Percentiles rank a stretch among this genome's conserved stretches.
Conservation (phyloP, 176 grass and related monocot species). For the Hsuehochloa calcarea region DNA sequence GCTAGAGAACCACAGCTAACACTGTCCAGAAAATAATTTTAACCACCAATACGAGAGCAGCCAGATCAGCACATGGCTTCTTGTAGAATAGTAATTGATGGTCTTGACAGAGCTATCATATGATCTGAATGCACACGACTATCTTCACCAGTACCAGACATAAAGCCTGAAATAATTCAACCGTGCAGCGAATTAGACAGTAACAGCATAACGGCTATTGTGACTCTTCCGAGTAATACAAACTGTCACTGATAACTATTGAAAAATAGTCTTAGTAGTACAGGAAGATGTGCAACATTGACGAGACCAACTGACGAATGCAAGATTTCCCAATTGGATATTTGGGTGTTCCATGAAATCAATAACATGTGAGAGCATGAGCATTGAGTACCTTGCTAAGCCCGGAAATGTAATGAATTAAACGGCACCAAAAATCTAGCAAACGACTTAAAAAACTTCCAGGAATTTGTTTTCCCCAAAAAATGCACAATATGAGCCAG, state of each 20-base stretch:
- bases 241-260: neutral
- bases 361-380: neutral
- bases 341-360: neutral
- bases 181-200: neutral
- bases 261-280: neutral
- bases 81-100: neutral
- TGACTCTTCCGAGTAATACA: neutral
- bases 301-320: neutral
- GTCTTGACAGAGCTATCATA: neutral
- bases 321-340: neutral
- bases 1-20: neutral
- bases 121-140: neutral
- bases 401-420: neutral
- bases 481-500: neutral
- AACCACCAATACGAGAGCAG: neutral
- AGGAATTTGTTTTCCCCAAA: too few species aligned
- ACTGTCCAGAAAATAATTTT: neutral
- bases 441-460: neutral
- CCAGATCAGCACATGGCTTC: neutral
- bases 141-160: slow-evolving; percentile 4
- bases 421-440: neutral
- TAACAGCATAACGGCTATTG: neutral
- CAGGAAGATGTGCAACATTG: neutral
- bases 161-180: slow-evolving; percentile 23
- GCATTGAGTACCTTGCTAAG: neutral